A percentile compares a stretch with the other conserved stretches of the same genome.
These are phyloP conservation scores for Odonthalia washingtoniensis DNA, from an alignment of 31 red algal species.

Conservation along the genomic window DNA sequence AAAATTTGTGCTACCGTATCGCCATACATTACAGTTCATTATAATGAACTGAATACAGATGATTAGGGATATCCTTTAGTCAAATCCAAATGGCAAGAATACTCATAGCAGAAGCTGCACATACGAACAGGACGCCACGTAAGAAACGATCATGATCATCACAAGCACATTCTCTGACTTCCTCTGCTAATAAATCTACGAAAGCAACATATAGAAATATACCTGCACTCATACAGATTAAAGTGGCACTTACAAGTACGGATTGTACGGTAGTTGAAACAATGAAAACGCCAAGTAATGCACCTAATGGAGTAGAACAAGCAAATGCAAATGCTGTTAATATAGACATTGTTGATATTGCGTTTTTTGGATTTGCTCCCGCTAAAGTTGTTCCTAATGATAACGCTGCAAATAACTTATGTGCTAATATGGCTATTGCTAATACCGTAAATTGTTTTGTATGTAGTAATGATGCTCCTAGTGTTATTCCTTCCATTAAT, in stretches of 20 bases:
- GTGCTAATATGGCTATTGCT: conserved; percentile 44
- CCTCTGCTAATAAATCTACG: conserved; percentile 44
- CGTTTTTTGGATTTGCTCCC: neutral
- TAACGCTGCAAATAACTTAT: conserved; percentile 63
- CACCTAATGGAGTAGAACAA: conserved; percentile 44
- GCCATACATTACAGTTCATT: no score
- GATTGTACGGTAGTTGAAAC: neutral
- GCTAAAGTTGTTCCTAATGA: conserved; percentile 37
- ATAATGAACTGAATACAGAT: no score
- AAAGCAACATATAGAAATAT: conserved; percentile 58
- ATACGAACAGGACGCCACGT: conserved; percentile 43
- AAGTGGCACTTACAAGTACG: conserved; percentile 3
- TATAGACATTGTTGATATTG: neutral
- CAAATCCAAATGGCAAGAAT: conserved; percentile 58
- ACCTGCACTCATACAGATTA: conserved; percentile 24
- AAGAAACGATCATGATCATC: conserved; percentile 5
- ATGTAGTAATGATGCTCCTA: conserved; percentile 40
- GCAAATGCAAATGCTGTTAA: conserved; percentile 24
- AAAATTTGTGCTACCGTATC: no score
- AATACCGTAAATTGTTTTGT: conserved; percentile 21
- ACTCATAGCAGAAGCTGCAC: conserved; percentile 48
- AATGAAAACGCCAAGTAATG: neutral
- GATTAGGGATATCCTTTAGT: neutral
- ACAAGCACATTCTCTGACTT: neutral
- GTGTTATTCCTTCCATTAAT: conserved; percentile 44